A percentile compares a stretch with the other conserved stretches of the same genome.
phyloP scores from a whole-genome alignment of 2,329 filamentous ascomycete genomes.

The Alternaria atra region DNA sequence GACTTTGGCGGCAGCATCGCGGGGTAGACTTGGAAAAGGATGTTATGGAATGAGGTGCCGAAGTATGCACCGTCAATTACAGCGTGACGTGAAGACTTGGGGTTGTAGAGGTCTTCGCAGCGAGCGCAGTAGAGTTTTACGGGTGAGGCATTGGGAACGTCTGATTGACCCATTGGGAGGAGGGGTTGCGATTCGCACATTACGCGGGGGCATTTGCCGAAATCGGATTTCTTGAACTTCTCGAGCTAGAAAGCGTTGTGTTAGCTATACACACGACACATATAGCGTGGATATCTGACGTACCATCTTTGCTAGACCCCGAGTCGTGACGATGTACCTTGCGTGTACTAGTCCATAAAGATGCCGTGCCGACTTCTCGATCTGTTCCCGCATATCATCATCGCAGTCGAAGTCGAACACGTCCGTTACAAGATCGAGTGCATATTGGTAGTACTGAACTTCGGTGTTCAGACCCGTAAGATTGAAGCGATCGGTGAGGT shows the following conservation, averaged over 20 bases:
- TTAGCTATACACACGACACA: background rate
- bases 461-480: slow-evolving; percentile 96
- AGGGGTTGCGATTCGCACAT: slow-evolving; percentile 93
- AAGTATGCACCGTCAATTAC: slow-evolving; percentile 98
- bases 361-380: slow-evolving; percentile 95
- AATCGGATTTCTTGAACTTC: slow-evolving; percentile 98
- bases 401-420: slow-evolving; percentile 99
- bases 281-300: background rate
- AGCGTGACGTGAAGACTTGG: slow-evolving; percentile 94
- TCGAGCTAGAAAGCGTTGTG: slow-evolving; percentile 75
- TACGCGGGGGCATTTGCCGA: slow-evolving; percentile 96
- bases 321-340: slow-evolving; percentile 94
- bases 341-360: slow-evolving; percentile 96
- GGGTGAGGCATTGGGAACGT: slow-evolving; percentile 84
- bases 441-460: slow-evolving; percentile 99
- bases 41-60: slow-evolving; percentile 97
- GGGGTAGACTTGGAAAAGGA: slow-evolving; percentile 98
- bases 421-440: slow-evolving; percentile 94
- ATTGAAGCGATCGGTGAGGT: slow-evolving; percentile 97
- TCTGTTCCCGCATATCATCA: slow-evolving; percentile 96
- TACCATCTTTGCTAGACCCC: slow-evolving; percentile 96
- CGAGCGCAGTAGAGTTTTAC: slow-evolving; percentile 97
- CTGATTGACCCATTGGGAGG: slow-evolving; percentile 92
- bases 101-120: slow-evolving; percentile 99
- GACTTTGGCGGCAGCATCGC: slow-evolving; percentile 87